Evolutionary conservation across 371 early-diverging fungal species (phyloP).

Genomic region (Rhizopus arrhizus): DNA sequence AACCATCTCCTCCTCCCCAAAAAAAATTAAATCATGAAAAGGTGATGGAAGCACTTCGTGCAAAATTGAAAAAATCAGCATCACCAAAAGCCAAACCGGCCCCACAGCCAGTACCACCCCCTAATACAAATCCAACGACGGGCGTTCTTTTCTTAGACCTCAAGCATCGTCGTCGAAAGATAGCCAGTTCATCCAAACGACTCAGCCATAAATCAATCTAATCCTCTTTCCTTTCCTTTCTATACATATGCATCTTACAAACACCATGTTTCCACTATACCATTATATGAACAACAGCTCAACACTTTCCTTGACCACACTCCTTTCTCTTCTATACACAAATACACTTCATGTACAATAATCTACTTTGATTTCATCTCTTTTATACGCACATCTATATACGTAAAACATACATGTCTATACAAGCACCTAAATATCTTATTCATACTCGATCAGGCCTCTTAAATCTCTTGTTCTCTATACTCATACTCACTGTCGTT

Average conservation of each 20-base stretch:
- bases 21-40: conserved; percentile 27
- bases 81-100: conserved; percentile 23
- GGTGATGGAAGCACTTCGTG: conserved; percentile 33
- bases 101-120: conserved; percentile 20
- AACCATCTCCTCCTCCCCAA: conserved; percentile 7
- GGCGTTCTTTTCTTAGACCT: conserved; percentile 43
- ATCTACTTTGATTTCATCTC: too few relatives aligned
- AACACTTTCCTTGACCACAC: too few relatives aligned
- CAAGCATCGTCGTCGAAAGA: conserved; percentile 35
- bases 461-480: too few relatives aligned
- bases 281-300: too few relatives aligned
- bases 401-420: too few relatives aligned
- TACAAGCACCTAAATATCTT: too few relatives aligned
- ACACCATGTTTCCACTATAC: neutral
- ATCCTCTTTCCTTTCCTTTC: neutral
- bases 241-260: neutral
- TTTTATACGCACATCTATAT: too few relatives aligned
- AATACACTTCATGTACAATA: too few relatives aligned
- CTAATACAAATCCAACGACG: conserved; percentile 28
- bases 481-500: too few relatives aligned
- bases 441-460: too few relatives aligned
- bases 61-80: conserved; percentile 21
- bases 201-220: conserved; percentile 2
- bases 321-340: too few relatives aligned
- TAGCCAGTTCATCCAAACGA: conserved; percentile 9